Evolutionary conservation across 768 basidiomycete species (phyloP).

Genomic region (Mycena albidolilacea): DNA sequence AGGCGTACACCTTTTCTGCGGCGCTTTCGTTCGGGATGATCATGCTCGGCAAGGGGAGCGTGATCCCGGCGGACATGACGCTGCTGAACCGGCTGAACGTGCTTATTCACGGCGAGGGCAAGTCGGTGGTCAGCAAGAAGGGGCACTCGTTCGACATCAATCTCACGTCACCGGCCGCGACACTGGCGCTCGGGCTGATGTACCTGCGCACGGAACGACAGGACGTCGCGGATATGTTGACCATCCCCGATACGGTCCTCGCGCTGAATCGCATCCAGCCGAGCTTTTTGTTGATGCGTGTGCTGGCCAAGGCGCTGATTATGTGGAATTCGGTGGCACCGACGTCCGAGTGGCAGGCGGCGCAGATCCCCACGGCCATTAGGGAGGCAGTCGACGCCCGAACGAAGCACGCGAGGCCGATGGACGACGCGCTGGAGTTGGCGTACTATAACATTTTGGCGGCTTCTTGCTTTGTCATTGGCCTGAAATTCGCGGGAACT

Average conservation of each 20-base stretch:
- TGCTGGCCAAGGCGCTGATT: conserved; percentile 83
- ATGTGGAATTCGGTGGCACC: conserved; percentile 88
- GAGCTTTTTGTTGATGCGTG: conserved; percentile 87
- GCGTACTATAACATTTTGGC: conserved; percentile 94
- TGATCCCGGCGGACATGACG: conserved; percentile 82
- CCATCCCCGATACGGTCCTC: conserved; percentile 85
- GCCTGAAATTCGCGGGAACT: conserved; percentile 94
- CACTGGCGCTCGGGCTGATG: conserved; percentile 93
- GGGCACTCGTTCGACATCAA: conserved; percentile 82
- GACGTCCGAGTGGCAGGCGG: conserved; percentile 78
- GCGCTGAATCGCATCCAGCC: conserved; percentile 91
- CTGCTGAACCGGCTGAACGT: conserved; percentile 77
- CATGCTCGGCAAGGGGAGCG: conserved; percentile 91
- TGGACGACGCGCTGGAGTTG: conserved; percentile 84
- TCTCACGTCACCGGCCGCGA: conserved; percentile 92
- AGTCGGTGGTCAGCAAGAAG: conserved; percentile 54
- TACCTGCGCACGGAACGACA: conserved; percentile 87
- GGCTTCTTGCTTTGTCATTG: conserved; percentile 92
- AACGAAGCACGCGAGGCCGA: conserved; percentile 58
- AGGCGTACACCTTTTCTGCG: conserved; percentile 91
- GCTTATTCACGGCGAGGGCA: conserved; percentile 83
- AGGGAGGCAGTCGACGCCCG: conserved; percentile 70
- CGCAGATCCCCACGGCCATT: conserved; percentile 81
- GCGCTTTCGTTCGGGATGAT: conserved; percentile 96
- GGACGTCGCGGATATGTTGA: conserved; percentile 90